These are phyloP conservation scores for Amphirosellinia nigrospora DNA, from an alignment of 495 filamentous ascomycete genomes.

Conservation along the genomic window DNA sequence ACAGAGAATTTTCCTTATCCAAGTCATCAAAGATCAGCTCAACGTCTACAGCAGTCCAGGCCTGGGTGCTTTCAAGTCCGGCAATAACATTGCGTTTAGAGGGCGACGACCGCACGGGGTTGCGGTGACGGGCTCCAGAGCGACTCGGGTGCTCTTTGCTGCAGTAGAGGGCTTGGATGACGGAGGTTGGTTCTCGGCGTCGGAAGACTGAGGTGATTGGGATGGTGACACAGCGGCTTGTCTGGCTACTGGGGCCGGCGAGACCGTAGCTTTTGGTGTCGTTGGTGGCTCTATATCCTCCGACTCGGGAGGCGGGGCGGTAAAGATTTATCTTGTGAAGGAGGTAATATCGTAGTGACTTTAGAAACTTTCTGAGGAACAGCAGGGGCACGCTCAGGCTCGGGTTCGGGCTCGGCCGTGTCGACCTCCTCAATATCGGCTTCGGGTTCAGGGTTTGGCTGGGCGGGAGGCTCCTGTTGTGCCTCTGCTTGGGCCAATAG, in stretches of 20 bases:
- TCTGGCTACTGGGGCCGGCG: constrained; percentile 41
- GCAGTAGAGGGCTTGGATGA: constrained; percentile 60
- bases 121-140: constrained; percentile 58
- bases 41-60: constrained; percentile 78
- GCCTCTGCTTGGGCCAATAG: constrained; percentile 18
- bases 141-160: constrained; percentile 39
- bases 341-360: constrained; percentile 22
- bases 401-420: constrained; percentile 2
- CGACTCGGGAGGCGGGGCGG: constrained; percentile 38
- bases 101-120: constrained; percentile 67
- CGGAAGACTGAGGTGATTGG: constrained; percentile 75
- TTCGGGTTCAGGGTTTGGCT: constrained; percentile 4
- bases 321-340: constrained; percentile 37
- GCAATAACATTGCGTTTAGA: constrained; percentile 66
- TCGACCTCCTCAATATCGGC: constrained; percentile 16
- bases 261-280: constrained; percentile 41
- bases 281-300: constrained; percentile 37
- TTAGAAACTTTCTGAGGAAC: constrained; percentile 26
- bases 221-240: constrained; percentile 58
- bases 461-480: background rate
- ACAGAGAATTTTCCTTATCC: constrained; percentile 57
- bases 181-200: constrained; percentile 79
- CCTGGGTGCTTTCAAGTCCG: constrained; percentile 63
- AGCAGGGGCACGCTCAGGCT: background rate
- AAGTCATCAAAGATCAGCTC: constrained; percentile 66